Base-by-base conservation (phyloP, 352 stramenopile species). In the Saprolegnia diclina region DNA sequence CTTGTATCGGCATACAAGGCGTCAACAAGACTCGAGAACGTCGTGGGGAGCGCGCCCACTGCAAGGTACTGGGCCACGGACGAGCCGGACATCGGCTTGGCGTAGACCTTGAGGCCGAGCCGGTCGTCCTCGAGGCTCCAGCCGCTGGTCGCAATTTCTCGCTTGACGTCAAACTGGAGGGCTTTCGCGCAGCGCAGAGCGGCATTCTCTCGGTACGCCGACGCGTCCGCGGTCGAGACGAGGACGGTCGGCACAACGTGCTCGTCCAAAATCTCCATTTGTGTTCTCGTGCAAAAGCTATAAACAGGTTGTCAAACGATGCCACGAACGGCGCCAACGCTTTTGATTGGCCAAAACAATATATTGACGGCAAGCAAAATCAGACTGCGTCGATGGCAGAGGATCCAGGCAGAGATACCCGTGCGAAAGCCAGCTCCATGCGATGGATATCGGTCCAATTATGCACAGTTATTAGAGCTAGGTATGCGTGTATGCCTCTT, bases 111-210 rank as follows among this genome's bases (percentile, higher is more conserved):
- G 21, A 69, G 10, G 10, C 63, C 63, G 40, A 48, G 19, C 37
- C 61, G 62, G 21, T 69, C 50, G 21, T 69, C 42, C 38, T 55
- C 21, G 11, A 59, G n/a, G 29, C 26, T 69, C 63, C 63, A 69
- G 18, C 50, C 53, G 24, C 52, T 14, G 35, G 52, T 40, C 13
- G 35, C 35, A 16, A 59, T n/a, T 11, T 59, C 24, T 16, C 35
- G 52, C 35, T 24, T 16, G 35, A 59, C 11, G 9, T 59, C 35
- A 19, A 40, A 19, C 13, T 16, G 13, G 3, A 59, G 35, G 1
- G n/a, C 52, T 24, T 59, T 35, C 11, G 52, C 24, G 3, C 52
- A 24, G 3, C 19, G 13, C 52, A 26, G 1, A 1, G 13, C 11
- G 3, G 16, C n/a, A n/a, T 26, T 16, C 3, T 59, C 9, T 1